A percentile compares a stretch with the other conserved stretches of the same genome.
These are phyloP conservation scores for Colletotrichum sidae DNA, from an alignment of 2,329 filamentous ascomycete species.

Conservation along the genomic window DNA sequence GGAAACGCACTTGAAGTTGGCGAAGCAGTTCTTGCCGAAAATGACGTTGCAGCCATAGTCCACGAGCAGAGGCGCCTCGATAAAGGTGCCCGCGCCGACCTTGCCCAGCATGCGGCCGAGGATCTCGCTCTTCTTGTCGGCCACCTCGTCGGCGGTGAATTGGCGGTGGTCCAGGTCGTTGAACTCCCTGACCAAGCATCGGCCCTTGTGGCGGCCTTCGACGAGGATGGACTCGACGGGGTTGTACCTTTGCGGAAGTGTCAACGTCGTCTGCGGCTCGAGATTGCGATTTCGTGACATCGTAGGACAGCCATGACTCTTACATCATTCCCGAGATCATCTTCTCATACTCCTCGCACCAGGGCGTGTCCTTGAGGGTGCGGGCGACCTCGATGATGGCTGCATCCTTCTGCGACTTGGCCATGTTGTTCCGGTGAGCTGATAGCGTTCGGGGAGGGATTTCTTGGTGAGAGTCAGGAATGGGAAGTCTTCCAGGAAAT, in stretches of 20 bases:
- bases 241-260: constrained; percentile 54
- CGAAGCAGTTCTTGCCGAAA: constrained; percentile 68
- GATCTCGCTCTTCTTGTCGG: constrained; percentile 51
- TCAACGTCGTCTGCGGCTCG: background rate
- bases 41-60: constrained; percentile 73
- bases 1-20: constrained; percentile 56
- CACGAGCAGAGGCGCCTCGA: constrained; percentile 69
- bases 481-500: background rate
- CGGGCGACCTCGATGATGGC: constrained; percentile 18
- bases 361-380: constrained; percentile 6
- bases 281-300: background rate
- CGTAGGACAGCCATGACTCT: background rate
- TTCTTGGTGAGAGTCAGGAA: background rate
- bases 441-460: background rate
- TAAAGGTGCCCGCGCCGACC: constrained; percentile 60
- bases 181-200: constrained; percentile 61
- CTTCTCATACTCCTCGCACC: constrained; percentile 34
- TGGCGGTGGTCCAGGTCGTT: constrained; percentile 65
- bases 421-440: constrained; percentile 1
- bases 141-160: constrained; percentile 48
- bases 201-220: constrained; percentile 57
- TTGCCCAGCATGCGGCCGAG: constrained; percentile 58
- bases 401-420: constrained; percentile 11
- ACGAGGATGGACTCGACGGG: constrained; percentile 56
- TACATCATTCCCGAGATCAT: constrained; percentile 36